These are phyloP conservation scores for Parathielavia appendiculata DNA, from an alignment of 495 filamentous ascomycete genomes.

Conservation along the genomic window DNA sequence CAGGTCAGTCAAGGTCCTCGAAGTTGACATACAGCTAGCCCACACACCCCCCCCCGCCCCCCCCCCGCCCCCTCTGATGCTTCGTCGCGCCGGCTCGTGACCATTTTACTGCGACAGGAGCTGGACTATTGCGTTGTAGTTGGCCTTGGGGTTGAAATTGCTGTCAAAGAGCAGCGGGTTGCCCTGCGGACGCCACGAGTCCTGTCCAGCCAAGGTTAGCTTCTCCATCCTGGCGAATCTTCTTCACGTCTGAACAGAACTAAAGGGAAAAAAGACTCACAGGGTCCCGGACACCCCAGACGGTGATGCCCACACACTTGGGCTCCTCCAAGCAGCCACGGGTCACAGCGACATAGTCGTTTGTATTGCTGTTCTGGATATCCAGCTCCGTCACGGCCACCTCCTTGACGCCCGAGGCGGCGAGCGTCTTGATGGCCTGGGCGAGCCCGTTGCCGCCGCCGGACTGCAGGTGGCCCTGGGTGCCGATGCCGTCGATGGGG, in stretches of 20 bases:
- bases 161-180: slow-evolving; percentile 62
- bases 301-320: slow-evolving; percentile 69
- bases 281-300: slow-evolving; percentile 67
- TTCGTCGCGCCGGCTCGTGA: background rate
- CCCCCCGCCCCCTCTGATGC: no score
- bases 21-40: background rate
- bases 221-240: background rate
- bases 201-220: slow-evolving; percentile 24
- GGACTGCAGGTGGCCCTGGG: slow-evolving; percentile 57
- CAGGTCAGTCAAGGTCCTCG: background rate
- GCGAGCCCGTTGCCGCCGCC: slow-evolving; percentile 42
- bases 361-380: slow-evolving; percentile 52
- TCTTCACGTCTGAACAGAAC: background rate
- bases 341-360: slow-evolving; percentile 59
- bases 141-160: slow-evolving; percentile 57
- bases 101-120: slow-evolving; percentile 37
- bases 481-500: slow-evolving; percentile 70
- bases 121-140: slow-evolving; percentile 57
- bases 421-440: slow-evolving; percentile 54
- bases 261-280: slow-evolving; percentile 35
- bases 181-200: slow-evolving; percentile 59
- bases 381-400: slow-evolving; percentile 62
- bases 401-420: slow-evolving; percentile 48
- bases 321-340: slow-evolving; percentile 58
- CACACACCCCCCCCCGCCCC: background rate